phyloP scores from a whole-genome alignment of 331 rosid genomes.

The Arachis monticola region DNA sequence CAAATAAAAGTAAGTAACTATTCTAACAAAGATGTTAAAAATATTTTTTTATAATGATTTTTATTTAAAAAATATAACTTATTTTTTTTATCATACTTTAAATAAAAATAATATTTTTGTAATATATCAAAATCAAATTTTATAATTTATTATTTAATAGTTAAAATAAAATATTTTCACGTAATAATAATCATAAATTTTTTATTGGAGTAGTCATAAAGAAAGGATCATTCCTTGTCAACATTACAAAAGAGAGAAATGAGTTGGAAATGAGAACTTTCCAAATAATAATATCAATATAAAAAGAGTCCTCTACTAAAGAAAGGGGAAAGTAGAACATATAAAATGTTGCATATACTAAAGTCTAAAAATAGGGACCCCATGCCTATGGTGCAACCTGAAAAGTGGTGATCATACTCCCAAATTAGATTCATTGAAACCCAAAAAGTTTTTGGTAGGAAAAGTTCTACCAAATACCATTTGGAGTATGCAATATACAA shows the following conservation, averaged over 20 bases:
- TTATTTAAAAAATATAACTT: too few species aligned
- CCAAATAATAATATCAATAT: constrained; percentile 41
- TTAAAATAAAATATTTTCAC: too few species aligned
- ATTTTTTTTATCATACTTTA: too few species aligned
- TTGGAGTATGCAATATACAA: constrained; percentile 23
- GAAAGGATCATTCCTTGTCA: constrained; percentile 42
- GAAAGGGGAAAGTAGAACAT: constrained; percentile 36
- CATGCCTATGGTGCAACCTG: too few species aligned
- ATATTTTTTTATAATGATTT: too few species aligned
- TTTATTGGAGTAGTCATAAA: too few species aligned
- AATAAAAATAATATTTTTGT: too few species aligned
- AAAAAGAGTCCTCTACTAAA: constrained; percentile 42
- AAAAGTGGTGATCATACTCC: constrained; percentile 30
- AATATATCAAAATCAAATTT: too few species aligned
- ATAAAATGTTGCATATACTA: constrained; percentile 39
- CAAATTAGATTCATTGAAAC: constrained; percentile 44
- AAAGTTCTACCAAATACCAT: constrained; percentile 49
- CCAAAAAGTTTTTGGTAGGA: constrained; percentile 49
- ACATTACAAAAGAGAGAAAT: constrained; percentile 40
- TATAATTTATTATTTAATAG: too few species aligned
- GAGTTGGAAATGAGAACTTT: constrained; percentile 54
- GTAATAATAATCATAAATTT: too few species aligned
- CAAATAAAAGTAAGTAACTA: too few species aligned
- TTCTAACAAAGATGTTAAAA: too few species aligned
- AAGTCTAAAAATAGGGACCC: neutral